Evolutionary conservation across 2,329 filamentous ascomycete species (phyloP), one percentile per base, ranked within the genome.

Genomic region (Zarea fungicola): DNA sequence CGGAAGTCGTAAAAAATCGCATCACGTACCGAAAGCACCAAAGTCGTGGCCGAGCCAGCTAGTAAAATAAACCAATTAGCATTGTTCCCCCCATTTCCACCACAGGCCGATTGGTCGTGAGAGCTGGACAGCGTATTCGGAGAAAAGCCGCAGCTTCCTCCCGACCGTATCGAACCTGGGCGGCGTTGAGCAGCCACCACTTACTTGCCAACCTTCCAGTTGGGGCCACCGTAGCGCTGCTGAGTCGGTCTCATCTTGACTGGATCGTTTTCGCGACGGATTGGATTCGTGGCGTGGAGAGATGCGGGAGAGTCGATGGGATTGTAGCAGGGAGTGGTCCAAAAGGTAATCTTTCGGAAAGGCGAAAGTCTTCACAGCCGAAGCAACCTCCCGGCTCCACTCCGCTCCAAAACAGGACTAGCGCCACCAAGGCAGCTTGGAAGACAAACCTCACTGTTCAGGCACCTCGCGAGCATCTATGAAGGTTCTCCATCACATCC

Each of bases 31-130:
- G 57, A 91, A 72, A 62, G 75, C 72, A 62, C 87, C 87, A 85
- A 87, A 92, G 68, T 71, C 71, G 59, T 52, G 50, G 40, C 87
- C 87, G 52, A 91, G 72, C 69, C 75, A 90, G 66, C 87, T 91
- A 60, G 57, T 55, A 18, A 53, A 48, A 39, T 10, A n/a, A n/a
- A n/a, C 6, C 35, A 36, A 53, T 68, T 55, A 67, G 65, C 53
- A 50, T 42, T 16, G 21, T 34, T 21, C 13, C 6, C 7, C 13
- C 1, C 19, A 26, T 29, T 21, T 4, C 3, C 16, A 25, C n/a
- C 14, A 7, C 39, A 6, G 22, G 8, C 11, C 3, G 9, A n/a
- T 23, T 28, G 35, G 28, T 34, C 28, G 28, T 16, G 21, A 26
- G 18, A 40, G 28, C 34, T 32, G 11, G 8, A 9, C 18, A 13